These are phyloP conservation scores for Vicia villosa DNA, from an alignment of 306 rosid genomes.

Conservation along the genomic window DNA sequence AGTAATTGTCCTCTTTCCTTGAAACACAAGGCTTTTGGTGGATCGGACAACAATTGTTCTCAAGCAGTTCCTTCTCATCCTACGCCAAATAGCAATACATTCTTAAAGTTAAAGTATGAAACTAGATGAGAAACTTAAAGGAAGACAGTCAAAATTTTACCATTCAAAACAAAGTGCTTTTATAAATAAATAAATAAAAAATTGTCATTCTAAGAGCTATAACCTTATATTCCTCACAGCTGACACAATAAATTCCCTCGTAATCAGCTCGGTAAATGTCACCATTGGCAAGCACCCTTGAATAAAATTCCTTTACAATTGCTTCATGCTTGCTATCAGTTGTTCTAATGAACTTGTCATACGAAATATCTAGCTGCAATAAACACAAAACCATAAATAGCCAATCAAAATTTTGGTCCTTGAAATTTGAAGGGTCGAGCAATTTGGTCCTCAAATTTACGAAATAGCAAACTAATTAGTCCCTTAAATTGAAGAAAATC, in stretches of 20 bases:
- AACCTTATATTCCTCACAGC: conserved; percentile 93
- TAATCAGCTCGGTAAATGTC: conserved; percentile 94
- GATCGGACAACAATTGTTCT: conserved; percentile 75
- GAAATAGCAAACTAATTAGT: neutral
- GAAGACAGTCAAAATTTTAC: conserved; percentile 26
- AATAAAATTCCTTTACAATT: conserved; percentile 90
- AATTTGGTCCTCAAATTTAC: neutral
- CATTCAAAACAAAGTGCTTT: conserved; percentile 20
- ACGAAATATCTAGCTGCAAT: conserved; percentile 78
- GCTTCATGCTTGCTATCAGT: conserved; percentile 88
- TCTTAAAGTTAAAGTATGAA: conserved; percentile 25
- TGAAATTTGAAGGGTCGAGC: neutral
- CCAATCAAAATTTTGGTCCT: neutral
- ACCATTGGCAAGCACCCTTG: conserved; percentile 82
- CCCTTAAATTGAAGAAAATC: neutral
- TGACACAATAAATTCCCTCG: conserved; percentile 93
- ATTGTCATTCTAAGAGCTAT: conserved; percentile 4
- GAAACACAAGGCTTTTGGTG: conserved; percentile 93
- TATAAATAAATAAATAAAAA: conserved; percentile 19
- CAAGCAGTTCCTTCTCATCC: conserved; percentile 94
- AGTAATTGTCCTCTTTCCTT: conserved; percentile 91
- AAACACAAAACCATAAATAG: neutral
- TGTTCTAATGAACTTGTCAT: conserved; percentile 92
- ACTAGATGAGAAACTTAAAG: conserved; percentile 22
- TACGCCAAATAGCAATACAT: conserved; percentile 40